A percentile compares a stretch with the other conserved stretches of the same genome.
These are phyloP conservation scores for Colletotrichum ledebouriae DNA, from an alignment of 2,329 filamentous ascomycete genomes.

Conservation along the genomic window DNA sequence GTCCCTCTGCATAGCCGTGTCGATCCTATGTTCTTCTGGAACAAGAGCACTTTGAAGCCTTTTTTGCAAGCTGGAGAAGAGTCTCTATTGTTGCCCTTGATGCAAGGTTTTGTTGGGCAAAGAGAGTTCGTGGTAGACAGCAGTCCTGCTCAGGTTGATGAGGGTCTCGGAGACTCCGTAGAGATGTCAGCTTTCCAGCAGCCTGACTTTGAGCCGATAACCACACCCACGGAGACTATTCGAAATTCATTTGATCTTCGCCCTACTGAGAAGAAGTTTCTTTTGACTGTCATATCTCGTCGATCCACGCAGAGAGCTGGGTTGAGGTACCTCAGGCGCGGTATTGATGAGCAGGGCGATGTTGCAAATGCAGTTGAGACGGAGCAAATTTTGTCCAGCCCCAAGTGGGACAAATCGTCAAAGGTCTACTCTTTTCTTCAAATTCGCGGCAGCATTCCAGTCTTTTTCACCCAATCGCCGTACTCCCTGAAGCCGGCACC, in stretches of 20 bases:
- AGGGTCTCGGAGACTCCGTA: conserved; percentile 59
- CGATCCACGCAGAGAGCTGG: conserved; percentile 89
- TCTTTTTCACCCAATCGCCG: conserved; percentile 95
- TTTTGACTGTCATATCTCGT: conserved; percentile 93
- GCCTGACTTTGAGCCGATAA: conserved; percentile 46
- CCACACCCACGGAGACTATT: conserved; percentile 46
- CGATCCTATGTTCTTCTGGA: conserved; percentile 92
- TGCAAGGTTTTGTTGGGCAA: conserved; percentile 96
- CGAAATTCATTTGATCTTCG: conserved; percentile 57
- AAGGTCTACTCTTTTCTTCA: conserved; percentile 89
- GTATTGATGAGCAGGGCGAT: conserved; percentile 89
- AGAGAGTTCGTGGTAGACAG: conserved; percentile 80
- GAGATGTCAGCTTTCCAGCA: conserved; percentile 58
- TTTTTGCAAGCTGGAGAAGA: conserved; percentile 83
- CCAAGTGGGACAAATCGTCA: conserved; percentile 71
- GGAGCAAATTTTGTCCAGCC: conserved; percentile 87
- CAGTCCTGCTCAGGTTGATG: conserved; percentile 68
- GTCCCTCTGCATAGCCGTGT: conserved; percentile 78
- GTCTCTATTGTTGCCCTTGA: conserved; percentile 80
- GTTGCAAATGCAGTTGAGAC: conserved; percentile 94
- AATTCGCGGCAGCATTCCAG: conserved; percentile 88
- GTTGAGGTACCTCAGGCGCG: conserved; percentile 88
- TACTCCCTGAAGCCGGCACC: conserved; percentile 93
- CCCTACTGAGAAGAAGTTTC: conserved; percentile 69
- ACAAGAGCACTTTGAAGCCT: conserved; percentile 78